Base-by-base conservation (phyloP, 2,329 filamentous ascomycete genomes). In the Pestalotiopsis sp. region DNA sequence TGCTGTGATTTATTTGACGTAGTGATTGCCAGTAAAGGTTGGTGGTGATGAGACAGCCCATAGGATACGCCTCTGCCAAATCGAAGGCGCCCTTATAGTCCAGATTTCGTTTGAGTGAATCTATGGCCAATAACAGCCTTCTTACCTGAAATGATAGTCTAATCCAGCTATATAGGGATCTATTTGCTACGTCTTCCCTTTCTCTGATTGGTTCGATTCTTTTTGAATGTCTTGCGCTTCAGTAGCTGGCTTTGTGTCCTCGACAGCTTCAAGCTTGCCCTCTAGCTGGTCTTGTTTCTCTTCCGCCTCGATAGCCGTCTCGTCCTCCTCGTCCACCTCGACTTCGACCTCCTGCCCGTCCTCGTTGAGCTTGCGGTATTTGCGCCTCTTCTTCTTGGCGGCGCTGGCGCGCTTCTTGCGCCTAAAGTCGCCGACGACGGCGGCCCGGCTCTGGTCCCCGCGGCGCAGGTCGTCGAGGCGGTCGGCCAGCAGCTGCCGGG, bases 351-450 rank as follows among this genome's bases (percentile, higher is more conserved):
- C 75, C 12, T 67, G 66, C 5, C 72, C 75, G n/a, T 71, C 75
- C 57, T 78, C 76, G 4, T 84, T 86, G 1, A 93, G 79, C 75
- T 86, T 86, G 70, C 86, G 85, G 76, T 95, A 95, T 80, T 97
- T 97, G 74, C 93, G 86, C 75, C 91, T 88, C 67, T 88, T 90
- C 87, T 98, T 98, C 83, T 98, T 97, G 4, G 84, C 86, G 25
- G 89, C 88, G 78, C 94, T 96, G 38, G 90, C 92, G 75, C 92
- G 91, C 81, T 89, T 92, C 82, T 87, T 91, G 71, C 85, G 86
- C 78, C 89, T 90, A 57, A 86, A 81, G 65, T 87, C 87, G 4
- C 84, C 88, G 65, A 93, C 90, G 39, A 94, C 82, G 56, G 87
- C 87, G 12, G 86, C 85, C 31, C 93, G 84, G 75, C 90, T 93